Base-by-base conservation (phyloP, 2,329 filamentous ascomycete genomes). In the Xylariales sp. region DNA sequence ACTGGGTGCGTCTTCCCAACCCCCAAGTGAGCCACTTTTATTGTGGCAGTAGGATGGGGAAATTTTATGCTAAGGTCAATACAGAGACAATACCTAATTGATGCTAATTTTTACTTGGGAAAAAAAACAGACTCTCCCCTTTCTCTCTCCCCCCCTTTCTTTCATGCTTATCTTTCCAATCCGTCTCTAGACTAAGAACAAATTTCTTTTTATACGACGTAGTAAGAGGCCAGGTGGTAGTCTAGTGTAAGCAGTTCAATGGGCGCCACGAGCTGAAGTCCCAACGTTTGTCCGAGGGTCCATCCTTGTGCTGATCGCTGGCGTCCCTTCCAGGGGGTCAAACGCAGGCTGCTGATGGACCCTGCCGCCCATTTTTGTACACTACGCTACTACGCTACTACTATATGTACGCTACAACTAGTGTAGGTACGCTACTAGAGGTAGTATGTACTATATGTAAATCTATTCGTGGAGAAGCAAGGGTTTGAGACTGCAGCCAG, bases 221-320 rank as follows among this genome's bases (percentile, higher is more conserved):
- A 64, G 54, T 57, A 50, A 55, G 55, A 61, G 52, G 53, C 58
- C 46, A 62, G 10, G 36, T 39, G 36, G 1, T 39, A 10, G 8
- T 62, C 58, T 36, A 36, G 49, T 50, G 52, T 62, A n/a, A 53
- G 46, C 53, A 23, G 39, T 52, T 52, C 28, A 57, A 30, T 52
- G 10, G 52, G 45, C 18, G 36, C 50, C 46, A 46, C 14, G 41
- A 66, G 58, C 58, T 66, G 58, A 66, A 39, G 60, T 52, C 36
- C 39, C 53, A 62, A 62, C 58, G 43, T 46, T 43, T 41, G 36
- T 18, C 36, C 58, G 32, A 48, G 49, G 64, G 43, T 55, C 12
- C 6, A 67, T 60, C 65, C 65, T 56, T 60, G 65, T 46, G 65
- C 49, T 60, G 61, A 67, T 67, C 65, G 23, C 48, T 56, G 9